Evolutionary conservation across 257 asterid genomes (phyloP).

Genomic region (Cordia subcordata): DNA sequence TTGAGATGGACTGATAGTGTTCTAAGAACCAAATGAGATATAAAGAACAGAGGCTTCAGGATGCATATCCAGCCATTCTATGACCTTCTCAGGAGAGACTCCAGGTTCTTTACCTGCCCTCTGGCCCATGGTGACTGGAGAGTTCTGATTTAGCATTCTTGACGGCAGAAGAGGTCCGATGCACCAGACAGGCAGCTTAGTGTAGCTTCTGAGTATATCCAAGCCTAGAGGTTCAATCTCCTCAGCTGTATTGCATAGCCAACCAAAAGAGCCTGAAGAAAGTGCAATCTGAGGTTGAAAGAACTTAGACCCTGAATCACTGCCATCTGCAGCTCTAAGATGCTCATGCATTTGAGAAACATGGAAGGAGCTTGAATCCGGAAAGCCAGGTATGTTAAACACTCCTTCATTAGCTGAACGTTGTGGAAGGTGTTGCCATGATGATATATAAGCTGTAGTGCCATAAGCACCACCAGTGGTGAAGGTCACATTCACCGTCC

Average conservation of each 20-base stretch:
- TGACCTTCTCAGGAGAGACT: slow-evolving; percentile 43
- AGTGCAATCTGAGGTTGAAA: slow-evolving; percentile 43
- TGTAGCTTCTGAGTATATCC: slow-evolving; percentile 28
- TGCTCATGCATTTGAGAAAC: slow-evolving; percentile 50
- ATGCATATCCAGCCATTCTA: slow-evolving; percentile 50
- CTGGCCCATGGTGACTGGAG: slow-evolving; percentile 22
- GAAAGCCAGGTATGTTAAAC: slow-evolving; percentile 54
- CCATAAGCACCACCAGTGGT: slow-evolving; percentile 88
- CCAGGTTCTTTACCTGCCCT: slow-evolving; percentile 60
- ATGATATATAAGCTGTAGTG: slow-evolving; percentile 57
- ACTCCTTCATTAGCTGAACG: slow-evolving; percentile 27
- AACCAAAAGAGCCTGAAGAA: slow-evolving; percentile 46
- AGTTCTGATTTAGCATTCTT: slow-evolving; percentile 26
- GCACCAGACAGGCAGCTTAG: slow-evolving; percentile 69
- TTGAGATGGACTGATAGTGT: slow-evolving; percentile 33
- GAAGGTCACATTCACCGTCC: slow-evolving; percentile 46
- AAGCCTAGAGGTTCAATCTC: slow-evolving; percentile 70
- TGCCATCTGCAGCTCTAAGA: slow-evolving; percentile 61
- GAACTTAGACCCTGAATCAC: slow-evolving; percentile 75
- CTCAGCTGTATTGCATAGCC: slow-evolving; percentile 59
- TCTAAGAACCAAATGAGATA: slow-evolving; percentile 54
- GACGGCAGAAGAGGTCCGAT: slow-evolving; percentile 81
- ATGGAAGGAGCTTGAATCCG: slow-evolving; percentile 45
- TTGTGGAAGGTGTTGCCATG: slow-evolving; percentile 84
- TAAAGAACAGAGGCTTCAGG: slow-evolving; percentile 36